Base-by-base conservation (phyloP, 2,329 filamentous ascomycete species). In the Cercospora sesami region DNA sequence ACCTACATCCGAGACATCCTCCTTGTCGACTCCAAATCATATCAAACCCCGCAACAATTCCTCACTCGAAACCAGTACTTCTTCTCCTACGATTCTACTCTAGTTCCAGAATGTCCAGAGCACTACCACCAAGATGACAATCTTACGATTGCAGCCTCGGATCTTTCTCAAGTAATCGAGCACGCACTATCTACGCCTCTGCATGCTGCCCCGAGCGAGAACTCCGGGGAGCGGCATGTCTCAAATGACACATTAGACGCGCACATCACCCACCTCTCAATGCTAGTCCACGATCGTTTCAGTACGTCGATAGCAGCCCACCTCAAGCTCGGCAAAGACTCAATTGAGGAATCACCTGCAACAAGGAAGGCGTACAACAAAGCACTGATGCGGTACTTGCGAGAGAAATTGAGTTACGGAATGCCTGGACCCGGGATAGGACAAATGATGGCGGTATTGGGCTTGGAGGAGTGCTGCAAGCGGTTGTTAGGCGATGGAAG, bases 51-150 rank as follows among this genome's bases (percentile, higher is more conserved):
- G 0, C 69, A 78, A 4, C 81, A 86, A 21, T 91, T 89, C 76
- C 78, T 87, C 7, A 74, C 83, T 33, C 82, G 85, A 36, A 87
- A 88, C 75, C 76, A 79, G 30, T 86, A 87, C 73, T 87, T 91
- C 78, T 90, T 91, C 72, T 65, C 67, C 53, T 76, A 70, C 68
- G 71, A 75, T 18, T 10, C 67, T 3, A 58, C 61, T 4, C 53
- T 72, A 28, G 65, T 70, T 4, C 69, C 72, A 58, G 45, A 28
- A n/a, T 33, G 36, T 21, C 58, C 64, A 39, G 64, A 63, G 16
- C 21, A 36, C n/a, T 62, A 71, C 58, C 45, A 64, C 18, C 60
- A 71, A 23, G 48, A 62, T 30, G 8, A 28, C 28, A 23, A 12
- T 2, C 23, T 30, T 6, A 42, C 10, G 12, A 51, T 69, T 26